phyloP scores from a whole-genome alignment of 2,329 filamentous ascomycete genomes.

The Aspergillus piperis region DNA sequence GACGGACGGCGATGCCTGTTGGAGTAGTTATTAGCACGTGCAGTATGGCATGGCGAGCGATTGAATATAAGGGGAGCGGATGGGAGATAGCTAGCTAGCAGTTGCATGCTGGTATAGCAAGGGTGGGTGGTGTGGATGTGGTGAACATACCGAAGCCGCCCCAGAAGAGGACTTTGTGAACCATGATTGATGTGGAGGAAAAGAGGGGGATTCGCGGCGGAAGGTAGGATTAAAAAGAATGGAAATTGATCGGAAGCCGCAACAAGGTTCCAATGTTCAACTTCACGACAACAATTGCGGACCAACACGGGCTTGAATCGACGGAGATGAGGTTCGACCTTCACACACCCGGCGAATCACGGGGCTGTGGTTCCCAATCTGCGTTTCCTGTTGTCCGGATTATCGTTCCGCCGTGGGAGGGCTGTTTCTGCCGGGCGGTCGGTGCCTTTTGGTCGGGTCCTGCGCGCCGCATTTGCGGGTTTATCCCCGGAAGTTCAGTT shows the following conservation, averaged over 20 bases:
- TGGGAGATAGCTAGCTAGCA: too few relatives aligned
- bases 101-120: too few relatives aligned
- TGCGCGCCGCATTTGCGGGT: too few relatives aligned
- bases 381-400: not conserved
- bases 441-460: not conserved
- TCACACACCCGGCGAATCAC: slow-evolving; percentile 34
- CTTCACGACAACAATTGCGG: not conserved
- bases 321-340: slow-evolving; percentile 25
- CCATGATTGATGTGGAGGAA: slow-evolving; percentile 36
- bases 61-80: too few relatives aligned
- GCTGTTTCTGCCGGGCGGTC: not conserved
- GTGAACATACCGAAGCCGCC: slow-evolving; percentile 76
- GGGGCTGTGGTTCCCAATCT: slow-evolving; percentile 37
- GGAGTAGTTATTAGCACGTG: not conserved
- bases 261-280: slow-evolving; percentile 18
- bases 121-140: not conserved
- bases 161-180: slow-evolving; percentile 57
- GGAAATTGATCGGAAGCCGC: slow-evolving; percentile 8
- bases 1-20: slow-evolving; percentile 81
- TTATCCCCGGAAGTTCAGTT: too few relatives aligned
- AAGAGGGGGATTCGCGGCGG: slow-evolving; percentile 20
- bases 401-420: too few relatives aligned
- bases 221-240: not conserved
- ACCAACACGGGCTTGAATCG: not conserved
- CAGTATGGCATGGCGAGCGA: rapidly evolving